phyloP scores from a whole-genome alignment of 768 basidiomycete genomes.

The Pisolithus microcarpus region DNA sequence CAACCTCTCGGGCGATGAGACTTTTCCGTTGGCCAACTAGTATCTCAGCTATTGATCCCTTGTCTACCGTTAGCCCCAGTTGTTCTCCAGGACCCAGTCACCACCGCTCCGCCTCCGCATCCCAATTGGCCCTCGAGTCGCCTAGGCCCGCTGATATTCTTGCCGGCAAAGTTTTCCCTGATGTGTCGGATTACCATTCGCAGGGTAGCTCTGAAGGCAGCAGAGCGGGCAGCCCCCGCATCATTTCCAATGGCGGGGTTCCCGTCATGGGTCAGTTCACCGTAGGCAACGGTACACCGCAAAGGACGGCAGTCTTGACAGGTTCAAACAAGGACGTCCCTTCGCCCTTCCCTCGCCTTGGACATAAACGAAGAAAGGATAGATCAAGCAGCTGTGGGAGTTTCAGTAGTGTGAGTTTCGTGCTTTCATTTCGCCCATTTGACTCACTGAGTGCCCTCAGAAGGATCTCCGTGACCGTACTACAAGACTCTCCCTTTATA shows the following conservation, averaged over 20 bases:
- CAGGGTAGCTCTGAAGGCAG: slow-evolving; percentile 32
- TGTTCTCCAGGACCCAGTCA: slow-evolving; percentile 37
- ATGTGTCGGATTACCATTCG: slow-evolving; percentile 36
- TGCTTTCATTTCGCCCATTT: slow-evolving; percentile 1
- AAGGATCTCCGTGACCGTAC: slow-evolving; percentile 27
- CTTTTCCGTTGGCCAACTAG: slow-evolving; percentile 59
- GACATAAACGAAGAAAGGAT: slow-evolving; percentile 19
- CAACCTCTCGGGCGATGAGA: slow-evolving; percentile 69
- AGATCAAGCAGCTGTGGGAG: slow-evolving; percentile 25
- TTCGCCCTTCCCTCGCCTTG: slow-evolving; percentile 25
- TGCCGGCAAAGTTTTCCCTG: slow-evolving; percentile 53
- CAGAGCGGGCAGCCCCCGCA: slow-evolving; percentile 20
- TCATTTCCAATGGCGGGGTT: slow-evolving; percentile 10
- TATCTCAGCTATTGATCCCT: slow-evolving; percentile 62
- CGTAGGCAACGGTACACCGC: slow-evolving; percentile 8
- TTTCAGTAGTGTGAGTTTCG: slow-evolving; percentile 30
- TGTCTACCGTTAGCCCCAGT: slow-evolving; percentile 63
- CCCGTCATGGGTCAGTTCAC: slow-evolving; percentile 37
- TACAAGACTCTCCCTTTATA: slow-evolving; percentile 28
- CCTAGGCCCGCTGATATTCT: slow-evolving; percentile 66
- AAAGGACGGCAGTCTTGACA: slow-evolving; percentile 21
- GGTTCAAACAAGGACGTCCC: slow-evolving; percentile 26
- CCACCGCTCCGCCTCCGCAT: slow-evolving; percentile 23
- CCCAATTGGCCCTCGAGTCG: slow-evolving; percentile 29
- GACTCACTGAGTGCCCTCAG: slow-evolving; percentile 9